phyloP scores from a whole-genome alignment of 1,284 basidiomycete genomes.

The Trichosporon asahii region DNA sequence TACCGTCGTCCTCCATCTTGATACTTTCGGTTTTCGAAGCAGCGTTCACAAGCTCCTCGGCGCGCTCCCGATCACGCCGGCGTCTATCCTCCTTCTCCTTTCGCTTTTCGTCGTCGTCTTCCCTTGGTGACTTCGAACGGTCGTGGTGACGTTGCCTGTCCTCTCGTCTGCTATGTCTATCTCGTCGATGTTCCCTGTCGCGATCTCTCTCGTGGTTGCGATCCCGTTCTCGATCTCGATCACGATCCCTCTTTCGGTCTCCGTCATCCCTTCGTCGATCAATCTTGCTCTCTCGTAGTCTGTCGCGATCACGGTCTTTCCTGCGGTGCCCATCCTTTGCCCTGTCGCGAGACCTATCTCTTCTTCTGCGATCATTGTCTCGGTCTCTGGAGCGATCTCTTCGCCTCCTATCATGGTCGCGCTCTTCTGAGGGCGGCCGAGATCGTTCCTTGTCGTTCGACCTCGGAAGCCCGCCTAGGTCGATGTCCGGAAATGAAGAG shows the following conservation, averaged over 20 bases:
- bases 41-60: constrained; percentile 10
- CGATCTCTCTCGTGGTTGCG: constrained; percentile 14
- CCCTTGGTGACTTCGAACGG: background rate
- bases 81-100: constrained; percentile 24
- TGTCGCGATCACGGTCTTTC: background rate
- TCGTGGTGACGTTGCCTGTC: constrained; percentile 16
- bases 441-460: background rate
- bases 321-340: background rate
- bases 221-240: constrained; percentile 11
- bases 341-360: background rate
- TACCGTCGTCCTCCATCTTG: constrained; percentile 21
- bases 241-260: constrained; percentile 12
- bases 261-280: background rate
- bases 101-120: constrained; percentile 17
- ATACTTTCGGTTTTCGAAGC: background rate
- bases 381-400: background rate
- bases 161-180: background rate
- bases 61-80: constrained; percentile 14
- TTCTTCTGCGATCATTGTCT: background rate
- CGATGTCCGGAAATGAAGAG: constrained; percentile 26
- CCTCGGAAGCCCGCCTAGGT: background rate
- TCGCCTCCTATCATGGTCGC: background rate
- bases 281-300: background rate
- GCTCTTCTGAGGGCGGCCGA: background rate
- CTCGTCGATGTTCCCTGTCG: background rate